Conservation (phyloP, 371 early-diverging fungal species). For the Nematocida sp. region DNA sequence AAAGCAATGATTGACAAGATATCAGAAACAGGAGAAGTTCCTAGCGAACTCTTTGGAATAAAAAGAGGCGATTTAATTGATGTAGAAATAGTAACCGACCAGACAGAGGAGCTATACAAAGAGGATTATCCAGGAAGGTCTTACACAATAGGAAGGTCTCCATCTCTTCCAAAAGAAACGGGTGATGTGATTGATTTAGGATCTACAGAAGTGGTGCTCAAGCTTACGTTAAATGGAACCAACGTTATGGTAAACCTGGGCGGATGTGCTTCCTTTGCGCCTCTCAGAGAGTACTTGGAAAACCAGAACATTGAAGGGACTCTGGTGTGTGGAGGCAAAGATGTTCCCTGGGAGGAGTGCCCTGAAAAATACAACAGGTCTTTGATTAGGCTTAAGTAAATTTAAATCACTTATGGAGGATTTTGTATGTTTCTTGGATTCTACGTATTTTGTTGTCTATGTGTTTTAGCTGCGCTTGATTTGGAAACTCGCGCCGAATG, state of each 20-base stretch:
- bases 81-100: conserved; percentile 22
- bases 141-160: neutral
- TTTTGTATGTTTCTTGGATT: conserved; percentile 29
- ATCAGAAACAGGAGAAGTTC: conserved; percentile 39
- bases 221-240: conserved; percentile 12
- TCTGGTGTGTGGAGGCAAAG: neutral
- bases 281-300: conserved; percentile 6
- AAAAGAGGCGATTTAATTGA: conserved; percentile 38
- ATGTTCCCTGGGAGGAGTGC: conserved; percentile 28
- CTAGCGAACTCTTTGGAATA: conserved; percentile 41
- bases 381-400: conserved; percentile 30
- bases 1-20: conserved; percentile 20
- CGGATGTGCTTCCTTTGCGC: neutral
- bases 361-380: conserved; percentile 32
- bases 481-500: conserved; percentile 21
- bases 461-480: neutral
- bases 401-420: neutral
- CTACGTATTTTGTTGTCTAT: conserved; percentile 23
- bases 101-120: conserved; percentile 33
- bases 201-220: neutral
- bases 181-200: conserved; percentile 29
- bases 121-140: conserved; percentile 26
- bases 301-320: neutral
- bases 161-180: neutral
- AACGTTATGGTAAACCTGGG: conserved; percentile 42